Evolutionary conservation across 2,329 filamentous ascomycete species (phyloP).

Genomic region (Leptographium flavum): DNA sequence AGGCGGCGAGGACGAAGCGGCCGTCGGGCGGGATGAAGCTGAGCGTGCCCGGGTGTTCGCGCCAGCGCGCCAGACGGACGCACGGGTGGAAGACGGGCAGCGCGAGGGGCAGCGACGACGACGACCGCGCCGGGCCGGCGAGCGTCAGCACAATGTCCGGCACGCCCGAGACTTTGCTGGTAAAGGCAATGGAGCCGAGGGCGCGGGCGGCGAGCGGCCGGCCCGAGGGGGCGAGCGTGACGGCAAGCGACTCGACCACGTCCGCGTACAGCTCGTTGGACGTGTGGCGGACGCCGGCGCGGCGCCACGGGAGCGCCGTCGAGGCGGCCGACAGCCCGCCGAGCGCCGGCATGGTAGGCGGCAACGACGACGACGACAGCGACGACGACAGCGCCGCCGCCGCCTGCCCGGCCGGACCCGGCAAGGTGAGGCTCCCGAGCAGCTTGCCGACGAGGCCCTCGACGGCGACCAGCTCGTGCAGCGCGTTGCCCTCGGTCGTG

Average conservation of each 20-base stretch:
- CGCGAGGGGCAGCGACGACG: constrained; percentile 37
- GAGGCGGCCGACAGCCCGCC: not conserved
- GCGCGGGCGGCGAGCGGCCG: constrained; percentile 74
- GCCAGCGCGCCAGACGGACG: constrained; percentile 80
- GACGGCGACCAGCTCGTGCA: constrained; percentile 83
- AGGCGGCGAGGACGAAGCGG: constrained; percentile 81
- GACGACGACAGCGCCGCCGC: constrained; percentile 4
- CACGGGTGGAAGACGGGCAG: constrained; percentile 94
- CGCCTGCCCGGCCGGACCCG: constrained; percentile 45
- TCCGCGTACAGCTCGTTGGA: constrained; percentile 97
- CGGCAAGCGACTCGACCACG: constrained; percentile 75
- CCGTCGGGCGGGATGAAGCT: constrained; percentile 94
- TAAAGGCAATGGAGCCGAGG: constrained; percentile 88
- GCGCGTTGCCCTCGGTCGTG: constrained; percentile 84
- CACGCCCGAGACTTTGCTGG: constrained; percentile 83
- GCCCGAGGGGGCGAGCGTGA: constrained; percentile 83
- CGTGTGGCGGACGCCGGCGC: constrained; percentile 85
- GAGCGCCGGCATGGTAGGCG: not conserved
- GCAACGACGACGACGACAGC: constrained; percentile 1
- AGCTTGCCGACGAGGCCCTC: constrained; percentile 83
- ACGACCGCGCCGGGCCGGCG: constrained; percentile 60
- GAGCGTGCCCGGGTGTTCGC: constrained; percentile 76
- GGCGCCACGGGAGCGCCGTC: constrained; percentile 66
- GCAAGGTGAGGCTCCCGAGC: constrained; percentile 72
- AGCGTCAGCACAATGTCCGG: constrained; percentile 78